phyloP scores from a whole-genome alignment of 768 basidiomycete genomes.

The Sporobolomyces pararoseus region DNA sequence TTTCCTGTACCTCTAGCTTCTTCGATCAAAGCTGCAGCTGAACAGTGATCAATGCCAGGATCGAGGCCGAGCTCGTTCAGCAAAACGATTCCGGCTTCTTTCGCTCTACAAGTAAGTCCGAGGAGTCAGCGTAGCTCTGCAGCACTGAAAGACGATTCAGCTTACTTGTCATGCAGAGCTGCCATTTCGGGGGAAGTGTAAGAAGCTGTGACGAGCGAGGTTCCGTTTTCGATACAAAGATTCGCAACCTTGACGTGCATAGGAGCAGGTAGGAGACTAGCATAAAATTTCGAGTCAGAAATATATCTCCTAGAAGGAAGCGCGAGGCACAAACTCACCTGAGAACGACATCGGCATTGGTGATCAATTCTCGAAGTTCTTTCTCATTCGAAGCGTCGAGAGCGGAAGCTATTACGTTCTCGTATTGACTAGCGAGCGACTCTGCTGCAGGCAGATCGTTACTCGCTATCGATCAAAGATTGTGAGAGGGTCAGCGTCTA shows the following conservation, averaged over 20 bases:
- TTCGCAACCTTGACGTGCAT: slow-evolving; percentile 70
- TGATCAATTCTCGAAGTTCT: slow-evolving; percentile 58
- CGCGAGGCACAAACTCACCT: too few species aligned
- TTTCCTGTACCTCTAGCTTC: slow-evolving; percentile 56
- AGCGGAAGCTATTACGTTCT: slow-evolving; percentile 58
- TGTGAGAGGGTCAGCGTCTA: not conserved
- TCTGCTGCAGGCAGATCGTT: slow-evolving; percentile 64
- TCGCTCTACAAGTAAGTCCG: slow-evolving; percentile 55
- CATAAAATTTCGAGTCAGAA: not conserved
- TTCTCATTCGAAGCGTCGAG: slow-evolving; percentile 60
- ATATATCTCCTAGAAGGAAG: too few species aligned
- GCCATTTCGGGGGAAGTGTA: slow-evolving; percentile 79
- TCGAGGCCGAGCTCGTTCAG: slow-evolving; percentile 78
- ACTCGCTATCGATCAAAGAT: slow-evolving; percentile 57
- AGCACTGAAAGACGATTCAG: not conserved
- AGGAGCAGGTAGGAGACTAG: slow-evolving; percentile 71
- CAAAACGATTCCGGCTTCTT: slow-evolving; percentile 62
- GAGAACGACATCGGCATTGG: slow-evolving; percentile 70
- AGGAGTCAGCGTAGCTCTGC: too few species aligned
- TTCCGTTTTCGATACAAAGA: slow-evolving; percentile 63
- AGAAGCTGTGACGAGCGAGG: slow-evolving; percentile 84
- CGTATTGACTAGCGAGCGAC: slow-evolving; percentile 51
- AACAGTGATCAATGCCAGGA: slow-evolving; percentile 84
- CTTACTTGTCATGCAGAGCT: slow-evolving; percentile 59
- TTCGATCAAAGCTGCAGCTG: slow-evolving; percentile 67